Conservation (phyloP, 2,329 filamentous ascomycete genomes). For the Colletotrichum gloeosporioides region DNA sequence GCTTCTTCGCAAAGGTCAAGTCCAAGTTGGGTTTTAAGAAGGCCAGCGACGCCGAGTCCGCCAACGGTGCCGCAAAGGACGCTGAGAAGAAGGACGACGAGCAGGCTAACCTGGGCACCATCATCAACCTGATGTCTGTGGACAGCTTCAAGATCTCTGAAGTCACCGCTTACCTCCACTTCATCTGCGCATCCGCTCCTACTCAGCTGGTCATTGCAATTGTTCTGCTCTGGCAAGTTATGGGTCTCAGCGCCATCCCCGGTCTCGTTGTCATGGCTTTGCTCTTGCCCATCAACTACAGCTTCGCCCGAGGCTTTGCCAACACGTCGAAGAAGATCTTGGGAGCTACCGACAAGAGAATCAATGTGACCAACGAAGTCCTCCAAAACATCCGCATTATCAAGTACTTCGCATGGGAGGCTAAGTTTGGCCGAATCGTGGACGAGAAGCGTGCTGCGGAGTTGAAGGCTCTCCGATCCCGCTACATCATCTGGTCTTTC, state of each 20-base stretch:
- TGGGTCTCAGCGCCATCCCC: slow-evolving; percentile 92
- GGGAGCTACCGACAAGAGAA: slow-evolving; percentile 91
- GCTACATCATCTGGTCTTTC: slow-evolving; percentile 90
- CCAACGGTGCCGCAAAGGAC: slow-evolving; percentile 37
- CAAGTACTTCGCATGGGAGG: slow-evolving; percentile 99
- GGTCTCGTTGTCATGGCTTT: slow-evolving; percentile 90
- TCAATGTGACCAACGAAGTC: slow-evolving; percentile 96
- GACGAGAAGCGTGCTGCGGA: slow-evolving; percentile 87
- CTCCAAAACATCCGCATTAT: slow-evolving; percentile 98
- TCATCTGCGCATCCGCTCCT: slow-evolving; percentile 89
- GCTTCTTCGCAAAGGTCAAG: slow-evolving; percentile 56
- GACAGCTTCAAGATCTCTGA: slow-evolving; percentile 99
- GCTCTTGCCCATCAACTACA: slow-evolving; percentile 88
- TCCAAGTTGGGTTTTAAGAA: slow-evolving; percentile 64
- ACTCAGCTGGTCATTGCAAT: slow-evolving; percentile 86
- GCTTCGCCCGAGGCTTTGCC: slow-evolving; percentile 84
- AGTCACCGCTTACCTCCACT: slow-evolving; percentile 93
- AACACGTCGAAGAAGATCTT: slow-evolving; percentile 90
- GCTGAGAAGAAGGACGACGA: slow-evolving; percentile 58
- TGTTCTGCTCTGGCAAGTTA: slow-evolving; percentile 82
- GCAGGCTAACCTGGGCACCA: slow-evolving; percentile 93
- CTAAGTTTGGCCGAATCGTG: slow-evolving; percentile 84
- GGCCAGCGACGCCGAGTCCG: slow-evolving; percentile 36
- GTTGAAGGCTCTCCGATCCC: slow-evolving; percentile 76
- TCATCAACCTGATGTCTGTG: slow-evolving; percentile 99